Conservation (phyloP, 2,329 filamentous ascomycete genomes). For the Clarireedia paspali region DNA sequence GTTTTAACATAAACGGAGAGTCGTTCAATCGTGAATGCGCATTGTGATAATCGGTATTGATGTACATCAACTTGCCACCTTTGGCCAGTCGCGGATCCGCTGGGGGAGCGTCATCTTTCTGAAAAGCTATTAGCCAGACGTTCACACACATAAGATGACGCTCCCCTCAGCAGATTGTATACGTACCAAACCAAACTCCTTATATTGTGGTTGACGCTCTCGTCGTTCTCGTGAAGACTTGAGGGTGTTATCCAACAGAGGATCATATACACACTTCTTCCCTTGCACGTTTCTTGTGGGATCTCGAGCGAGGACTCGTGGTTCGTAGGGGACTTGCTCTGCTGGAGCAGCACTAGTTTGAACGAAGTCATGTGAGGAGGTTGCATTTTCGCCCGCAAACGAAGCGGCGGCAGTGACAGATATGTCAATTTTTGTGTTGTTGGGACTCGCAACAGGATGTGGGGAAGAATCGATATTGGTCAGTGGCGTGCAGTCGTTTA, state of each 20-base stretch:
- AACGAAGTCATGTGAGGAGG: conserved; percentile 26
- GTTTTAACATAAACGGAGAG: conserved; percentile 71
- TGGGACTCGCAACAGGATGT: conserved; percentile 48
- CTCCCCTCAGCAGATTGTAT: conserved; percentile 40
- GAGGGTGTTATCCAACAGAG: conserved; percentile 32
- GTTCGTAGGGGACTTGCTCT: conserved; percentile 15
- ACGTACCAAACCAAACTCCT: conserved; percentile 62
- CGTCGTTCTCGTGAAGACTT: conserved; percentile 43
- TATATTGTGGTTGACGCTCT: conserved; percentile 51
- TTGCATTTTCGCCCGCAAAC: conserved; percentile 13
- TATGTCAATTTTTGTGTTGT: conserved; percentile 27
- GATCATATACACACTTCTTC: conserved; percentile 54
- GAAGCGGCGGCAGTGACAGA: conserved; percentile 32
- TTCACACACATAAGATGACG: conserved; percentile 49
- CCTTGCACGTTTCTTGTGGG: conserved; percentile 45
- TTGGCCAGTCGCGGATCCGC: conserved; percentile 75
- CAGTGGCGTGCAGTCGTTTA: conserved; percentile 52
- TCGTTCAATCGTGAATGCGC: conserved; percentile 64
- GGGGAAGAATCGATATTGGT: conserved; percentile 61
- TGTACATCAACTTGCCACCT: conserved; percentile 57
- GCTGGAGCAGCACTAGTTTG: conserved; percentile 17
- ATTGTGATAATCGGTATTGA: conserved; percentile 61
- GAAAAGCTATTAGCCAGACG: conserved; percentile 53
- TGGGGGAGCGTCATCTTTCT: conserved; percentile 73
- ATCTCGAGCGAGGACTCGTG: conserved; percentile 46